Base-by-base conservation (phyloP, 768 basidiomycete genomes). In the Naganishia onofrii region DNA sequence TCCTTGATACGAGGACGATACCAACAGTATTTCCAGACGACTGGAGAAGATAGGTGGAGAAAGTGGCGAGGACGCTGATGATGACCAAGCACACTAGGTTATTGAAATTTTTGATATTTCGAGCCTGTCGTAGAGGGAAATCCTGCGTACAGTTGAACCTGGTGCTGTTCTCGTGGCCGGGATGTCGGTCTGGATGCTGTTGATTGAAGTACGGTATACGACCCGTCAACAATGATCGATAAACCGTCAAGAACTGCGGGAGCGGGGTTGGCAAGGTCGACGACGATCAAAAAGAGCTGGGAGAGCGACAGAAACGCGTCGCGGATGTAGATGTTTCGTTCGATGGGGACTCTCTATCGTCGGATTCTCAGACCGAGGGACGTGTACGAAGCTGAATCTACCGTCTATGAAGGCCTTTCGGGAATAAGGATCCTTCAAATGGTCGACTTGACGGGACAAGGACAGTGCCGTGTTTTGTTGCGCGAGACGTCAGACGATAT, bases 401-500 rank as follows among this genome's bases (percentile, higher is more conserved):
- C 60, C 60, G 60, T 63, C 38, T 58, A 44, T 44, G 60, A 46
- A 28, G 60, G 28, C n/a, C 38, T 63, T 44, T 42, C 60, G 34
- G 42, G 15, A 15, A 15, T 31, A 19, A 63, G 42, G 36, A 55
- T 26, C 38, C 23, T 44, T 38, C 36, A 44, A 44, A 55, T 58
- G 60, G 46, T 63, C 60, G 60, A 60, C 4, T 7, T 12, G 12
- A 36, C 21, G 17, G 21, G 36, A 26, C 21, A 15, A 21, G 26
- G 23, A 15, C 60, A 6, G 23, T 42, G n/a, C 34, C 3, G 60
- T 23, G 60, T 63, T 38, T 63, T 63, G 60, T 44, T 29, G 60
- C 60, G n/a, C n/a, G n/a, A n/a, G 38, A 42, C 60, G 60, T 63
- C 60, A 63, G 60, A 63, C 60, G 60, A 63, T 63, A 34, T 51